Evolutionary conservation across 2,329 filamentous ascomycete genomes (phyloP), one percentile per base, ranked within the genome.

Genomic region (Ophiostoma populinum): DNA sequence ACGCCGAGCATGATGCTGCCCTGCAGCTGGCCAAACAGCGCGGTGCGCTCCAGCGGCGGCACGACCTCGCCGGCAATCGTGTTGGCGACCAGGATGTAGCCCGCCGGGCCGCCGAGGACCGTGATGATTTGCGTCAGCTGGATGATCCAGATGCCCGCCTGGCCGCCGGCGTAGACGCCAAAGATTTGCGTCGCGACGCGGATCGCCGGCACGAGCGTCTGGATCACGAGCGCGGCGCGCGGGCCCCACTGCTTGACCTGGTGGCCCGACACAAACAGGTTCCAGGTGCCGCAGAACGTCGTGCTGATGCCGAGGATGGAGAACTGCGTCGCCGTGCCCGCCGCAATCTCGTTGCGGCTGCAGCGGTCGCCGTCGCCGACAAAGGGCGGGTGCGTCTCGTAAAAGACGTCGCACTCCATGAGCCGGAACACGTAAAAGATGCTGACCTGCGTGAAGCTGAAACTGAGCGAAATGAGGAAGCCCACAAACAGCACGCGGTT

Each of bases 391-490:
- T 79, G 67, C 3, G 57, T 56, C 24, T n/a, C 15, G 52, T 80
- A 82, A 49, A 72, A 82, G 34, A 67, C 63, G 36, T 81, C 71
- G 52, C 77, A 82, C 33, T 70, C 72, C 75, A 81, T 80, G 2
- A 78, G 49, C 38, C 73, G 71, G 45, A 81, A 80, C 17, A 75
- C 71, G 61, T 73, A 71, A 41, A 73, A 60, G 2, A 59, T 58
- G 7, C 55, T 57, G 32, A 65, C 60, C 35, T 65, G 62, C 0
- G 62, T 65, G 43, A 58, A 61, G 45, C 56, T 60, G 36, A 66
- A 62, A 2, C 59, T 57, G 19, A 64, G 43, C 4, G 62, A 72
- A 36, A 75, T 66, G 12, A 77, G 52, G 46, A 75, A 75, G 6
- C 65, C 68, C 38, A 67, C 66, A 28, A 76, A 47, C 24, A 76